Evolutionary conservation across 805 yeast species (phyloP).

Genomic region (Starmerella bacillaris): DNA sequence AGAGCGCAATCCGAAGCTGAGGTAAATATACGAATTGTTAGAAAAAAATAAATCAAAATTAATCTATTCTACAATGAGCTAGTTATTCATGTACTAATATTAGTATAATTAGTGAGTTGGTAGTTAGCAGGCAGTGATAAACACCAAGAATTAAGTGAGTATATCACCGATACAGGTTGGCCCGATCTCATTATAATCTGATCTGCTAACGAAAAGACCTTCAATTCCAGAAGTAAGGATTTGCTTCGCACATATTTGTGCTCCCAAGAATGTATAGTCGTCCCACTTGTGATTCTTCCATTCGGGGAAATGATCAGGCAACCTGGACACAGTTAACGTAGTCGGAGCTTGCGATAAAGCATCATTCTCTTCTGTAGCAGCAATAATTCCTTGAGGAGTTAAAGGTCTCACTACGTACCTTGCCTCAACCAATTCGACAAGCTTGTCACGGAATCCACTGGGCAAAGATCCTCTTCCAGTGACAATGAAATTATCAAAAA

Average conservation of each 20-base stretch:
- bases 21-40: too few relatives aligned
- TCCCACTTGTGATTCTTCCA: constrained; percentile 74
- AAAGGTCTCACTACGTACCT: constrained; percentile 33
- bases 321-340: constrained; percentile 45
- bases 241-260: constrained; percentile 73
- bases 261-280: constrained; percentile 67
- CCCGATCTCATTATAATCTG: constrained; percentile 59
- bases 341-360: constrained; percentile 54
- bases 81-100: too few relatives aligned
- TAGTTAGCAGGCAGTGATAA: too few relatives aligned
- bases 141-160: constrained; percentile 10
- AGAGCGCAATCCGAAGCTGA: too few relatives aligned
- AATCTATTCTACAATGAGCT: too few relatives aligned
- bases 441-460: constrained; percentile 56
- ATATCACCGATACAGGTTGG: constrained; percentile 69
- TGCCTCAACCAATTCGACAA: constrained; percentile 39
- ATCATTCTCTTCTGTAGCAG: constrained; percentile 14
- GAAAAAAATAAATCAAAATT: too few relatives aligned
- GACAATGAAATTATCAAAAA: constrained; percentile 67
- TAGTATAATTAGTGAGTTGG: too few relatives aligned
- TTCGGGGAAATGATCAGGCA: constrained; percentile 85
- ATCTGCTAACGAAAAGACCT: constrained; percentile 47
- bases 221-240: constrained; percentile 48
- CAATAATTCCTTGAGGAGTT: constrained; percentile 6
- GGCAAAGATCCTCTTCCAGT: constrained; percentile 64